phyloP scores from a whole-genome alignment of 2,329 filamentous ascomycete species.

The Diaporthe helianthi region DNA sequence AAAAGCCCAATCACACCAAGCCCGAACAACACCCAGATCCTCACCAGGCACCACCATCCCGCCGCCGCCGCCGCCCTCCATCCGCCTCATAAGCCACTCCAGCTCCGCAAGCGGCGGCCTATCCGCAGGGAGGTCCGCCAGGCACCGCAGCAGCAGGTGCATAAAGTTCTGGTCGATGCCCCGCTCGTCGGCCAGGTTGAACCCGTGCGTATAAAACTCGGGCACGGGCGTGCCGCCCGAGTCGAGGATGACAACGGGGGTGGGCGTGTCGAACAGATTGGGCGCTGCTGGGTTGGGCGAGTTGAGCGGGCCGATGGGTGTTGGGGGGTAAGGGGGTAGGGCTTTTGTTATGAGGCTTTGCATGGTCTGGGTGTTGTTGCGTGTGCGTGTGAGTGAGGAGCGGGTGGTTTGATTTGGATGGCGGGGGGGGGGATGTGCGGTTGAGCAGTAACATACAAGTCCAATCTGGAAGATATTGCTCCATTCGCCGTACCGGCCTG shows the following conservation, averaged over 20 bases:
- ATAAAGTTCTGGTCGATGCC: background rate
- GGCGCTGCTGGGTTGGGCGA: background rate
- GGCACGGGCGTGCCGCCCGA: background rate
- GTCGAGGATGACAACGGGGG: conserved; percentile 1
- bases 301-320: background rate
- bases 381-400: background rate
- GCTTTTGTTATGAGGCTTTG: conserved; percentile 1
- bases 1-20: background rate
- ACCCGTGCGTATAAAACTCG: conserved; percentile 9
- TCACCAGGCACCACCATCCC: background rate
- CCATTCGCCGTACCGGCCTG: conserved; percentile 13
- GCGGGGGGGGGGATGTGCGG: background rate
- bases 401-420: background rate
- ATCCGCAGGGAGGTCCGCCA: background rate
- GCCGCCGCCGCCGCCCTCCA: background rate
- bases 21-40: background rate
- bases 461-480: conserved; percentile 12
- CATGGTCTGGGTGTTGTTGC: background rate
- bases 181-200: background rate
- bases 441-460: background rate
- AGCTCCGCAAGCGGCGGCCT: conserved; percentile 6
- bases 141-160: background rate
- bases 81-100: background rate
- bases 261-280: background rate
- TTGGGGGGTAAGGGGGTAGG: background rate